phyloP scores from a whole-genome alignment of 176 grass and related monocot species.

The Oryza officinalis region DNA sequence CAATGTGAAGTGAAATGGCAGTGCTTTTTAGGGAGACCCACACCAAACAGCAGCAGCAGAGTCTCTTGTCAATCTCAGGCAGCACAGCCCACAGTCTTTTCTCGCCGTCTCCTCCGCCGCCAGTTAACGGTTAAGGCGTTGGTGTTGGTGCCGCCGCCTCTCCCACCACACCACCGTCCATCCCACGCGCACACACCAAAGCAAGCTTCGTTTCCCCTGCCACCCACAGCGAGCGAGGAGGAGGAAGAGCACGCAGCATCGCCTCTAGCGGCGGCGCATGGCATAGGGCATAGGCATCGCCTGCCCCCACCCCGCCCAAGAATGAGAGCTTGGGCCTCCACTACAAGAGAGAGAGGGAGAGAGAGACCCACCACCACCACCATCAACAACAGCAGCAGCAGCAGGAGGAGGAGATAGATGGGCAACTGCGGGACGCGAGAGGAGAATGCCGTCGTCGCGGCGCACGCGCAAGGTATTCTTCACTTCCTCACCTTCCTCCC shows the following conservation, averaged over 20 bases:
- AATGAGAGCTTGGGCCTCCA: not conserved
- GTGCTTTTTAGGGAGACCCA: not conserved
- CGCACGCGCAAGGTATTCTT: slow-evolving; percentile 83
- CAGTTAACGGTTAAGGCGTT: not conserved
- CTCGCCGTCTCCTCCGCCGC: not conserved
- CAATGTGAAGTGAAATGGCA: not conserved
- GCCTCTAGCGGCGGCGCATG: not conserved
- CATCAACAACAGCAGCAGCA: not conserved
- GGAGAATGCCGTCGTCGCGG: slow-evolving; percentile 98
- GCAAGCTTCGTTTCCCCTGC: not conserved
- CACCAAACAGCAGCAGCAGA: not conserved
- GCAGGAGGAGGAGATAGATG: slow-evolving; percentile 62
- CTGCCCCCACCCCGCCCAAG: not conserved
- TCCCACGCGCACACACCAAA: not conserved
- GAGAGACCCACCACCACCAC: not conserved
- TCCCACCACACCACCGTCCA: too few relatives aligned
- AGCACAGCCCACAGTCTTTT: not conserved
- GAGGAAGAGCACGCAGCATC: not conserved
- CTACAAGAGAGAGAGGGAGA: too few relatives aligned
- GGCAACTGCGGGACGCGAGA: slow-evolving; percentile 95
- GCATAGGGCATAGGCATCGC: slow-evolving; percentile 10
- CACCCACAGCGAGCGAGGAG: not conserved
- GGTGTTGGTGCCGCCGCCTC: not conserved
- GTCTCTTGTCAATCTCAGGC: not conserved
- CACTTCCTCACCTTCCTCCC: not conserved